Conservation (phyloP, 2,329 filamentous ascomycete species). For the Thelonectria rubi region DNA sequence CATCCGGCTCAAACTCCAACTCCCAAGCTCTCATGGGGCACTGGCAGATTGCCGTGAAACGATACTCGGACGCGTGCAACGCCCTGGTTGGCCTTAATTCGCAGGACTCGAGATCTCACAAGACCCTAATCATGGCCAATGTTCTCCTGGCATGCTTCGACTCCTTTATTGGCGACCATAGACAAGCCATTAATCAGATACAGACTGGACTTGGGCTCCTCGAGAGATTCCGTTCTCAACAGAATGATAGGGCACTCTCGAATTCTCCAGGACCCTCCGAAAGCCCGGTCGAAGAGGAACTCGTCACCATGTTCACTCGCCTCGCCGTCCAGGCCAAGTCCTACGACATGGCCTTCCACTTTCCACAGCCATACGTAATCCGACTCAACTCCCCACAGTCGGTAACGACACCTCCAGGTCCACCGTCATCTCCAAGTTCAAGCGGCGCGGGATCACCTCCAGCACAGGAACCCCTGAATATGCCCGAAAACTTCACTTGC, state of each 20-base stretch:
- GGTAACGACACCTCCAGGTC: slow-evolving; percentile 44
- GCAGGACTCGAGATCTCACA: slow-evolving; percentile 56
- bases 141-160: slow-evolving; percentile 75
- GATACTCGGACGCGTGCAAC: slow-evolving; percentile 66
- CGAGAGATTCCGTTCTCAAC: slow-evolving; percentile 60
- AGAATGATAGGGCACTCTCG: slow-evolving; percentile 43
- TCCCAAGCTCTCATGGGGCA: slow-evolving; percentile 55
- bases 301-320: slow-evolving; percentile 70
- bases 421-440: slow-evolving; percentile 51
- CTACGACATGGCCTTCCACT: slow-evolving; percentile 75
- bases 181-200: slow-evolving; percentile 68
- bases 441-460: slow-evolving; percentile 53
- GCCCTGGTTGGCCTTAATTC: slow-evolving; percentile 57
- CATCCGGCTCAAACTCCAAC: slow-evolving; percentile 26
- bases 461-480: slow-evolving; percentile 35
- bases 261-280: slow-evolving; percentile 39
- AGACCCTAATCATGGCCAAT: slow-evolving; percentile 69
- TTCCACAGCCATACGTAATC: slow-evolving; percentile 69
- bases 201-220: slow-evolving; percentile 65
- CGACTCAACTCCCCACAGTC: slow-evolving; percentile 45
- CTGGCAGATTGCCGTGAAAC: slow-evolving; percentile 67
- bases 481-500: slow-evolving; percentile 54
- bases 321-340: slow-evolving; percentile 73
- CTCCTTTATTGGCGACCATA: slow-evolving; percentile 71
- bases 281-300: slow-evolving; percentile 65